Evolutionary conservation across 257 asterid genomes (phyloP), one percentile per base, ranked within the genome.

Genomic region (Apocynum venetum): DNA sequence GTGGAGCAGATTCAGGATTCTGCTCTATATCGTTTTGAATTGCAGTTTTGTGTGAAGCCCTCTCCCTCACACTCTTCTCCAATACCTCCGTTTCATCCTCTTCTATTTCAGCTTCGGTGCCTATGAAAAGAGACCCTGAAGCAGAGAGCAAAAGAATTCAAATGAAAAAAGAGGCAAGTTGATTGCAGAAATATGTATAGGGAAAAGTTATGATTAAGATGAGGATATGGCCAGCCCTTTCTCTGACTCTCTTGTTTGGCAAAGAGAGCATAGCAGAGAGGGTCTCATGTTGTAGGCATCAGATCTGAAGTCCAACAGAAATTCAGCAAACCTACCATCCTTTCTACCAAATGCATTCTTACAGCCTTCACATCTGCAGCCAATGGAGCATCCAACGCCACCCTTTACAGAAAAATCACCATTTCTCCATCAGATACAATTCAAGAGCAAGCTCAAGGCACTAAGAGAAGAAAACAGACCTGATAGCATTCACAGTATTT

Each of bases 401-500:
- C 97, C 96, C 98, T 95, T 53, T 48, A 83, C 72, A 77, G 68
- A 77, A 56, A 46, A 73, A 57, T 63, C 57, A 71, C 79, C 48
- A 72, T 40, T 71, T 68, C 9, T 69, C 74, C 31, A 76, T 88
- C 86, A 89, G 90, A 40, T 52, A 79, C 60, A 35, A 56, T 38
- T 44, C 43, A 79, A 78, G 83, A 70, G 49, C 55, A 56, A 17
- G 43, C 12, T 48, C 41, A n/a, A 56, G 1, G 46, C 49, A 48
- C 41, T 43, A 35, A 78, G 71, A 56, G 65, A 76, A 36, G 71
- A 72, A 77, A 75, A 80, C 61, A 51, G 72, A 95, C 98, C 98
- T 95, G 99, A 90, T 89, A 95, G 91, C 99, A 95, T 90, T 95
- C 99, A 25, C 99, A 95, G 80, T 95, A 95, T 84, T 91, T 95